Base-by-base conservation (phyloP, 2,329 filamentous ascomycete species). In the Colletotrichum lindemuthianum region DNA sequence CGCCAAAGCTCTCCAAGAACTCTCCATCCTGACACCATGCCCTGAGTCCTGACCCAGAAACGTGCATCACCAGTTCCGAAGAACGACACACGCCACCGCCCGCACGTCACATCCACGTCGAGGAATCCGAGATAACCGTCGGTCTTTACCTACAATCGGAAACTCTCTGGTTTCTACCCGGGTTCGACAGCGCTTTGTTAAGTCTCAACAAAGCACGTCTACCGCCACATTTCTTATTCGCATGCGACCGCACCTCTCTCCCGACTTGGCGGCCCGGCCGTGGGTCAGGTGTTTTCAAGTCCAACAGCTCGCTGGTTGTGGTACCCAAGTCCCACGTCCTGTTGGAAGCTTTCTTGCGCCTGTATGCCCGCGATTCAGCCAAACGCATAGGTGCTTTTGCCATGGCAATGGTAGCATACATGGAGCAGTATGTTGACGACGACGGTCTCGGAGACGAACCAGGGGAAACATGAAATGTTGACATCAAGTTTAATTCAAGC, bases 161-260 rank as follows among this genome's bases (percentile, higher is more conserved):
- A 12, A 69, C 69, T 7, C 68, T 72, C 0, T 70, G 70, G 69
- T 72, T 72, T 51, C 55, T 72, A 2, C 68, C 72, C 33, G 58
- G 48, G 6, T 33, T 73, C 36, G 67, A 69, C 52, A 45, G 33
- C 33, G 63, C 61, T 6, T 59, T 71, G 6, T 59, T 50, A 48
- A 24, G 37, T 50, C 66, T 9, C 50, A 12, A 41, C 33, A 36
- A 16, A 5, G 36, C 37, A 55, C 67, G 16, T 49, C 70, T 45
- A 63, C 69, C 33, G 32, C 45, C 16, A n/a, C 57, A 24, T 8
- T 71, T 68, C 45, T 16, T 67, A 12, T 69, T 72, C 9, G 71
- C 71, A 9, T 67, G 68, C 6, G 70, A 72, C 52, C 36, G 60
- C 16, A 60, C 55, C 7, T 43, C 60, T 24, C 64, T 71, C 37